Percentiles rank a stretch among this genome's conserved stretches.
Evolutionary conservation across 2,329 filamentous ascomycete genomes (phyloP).

Genomic region (Kalmusia sp.): DNA sequence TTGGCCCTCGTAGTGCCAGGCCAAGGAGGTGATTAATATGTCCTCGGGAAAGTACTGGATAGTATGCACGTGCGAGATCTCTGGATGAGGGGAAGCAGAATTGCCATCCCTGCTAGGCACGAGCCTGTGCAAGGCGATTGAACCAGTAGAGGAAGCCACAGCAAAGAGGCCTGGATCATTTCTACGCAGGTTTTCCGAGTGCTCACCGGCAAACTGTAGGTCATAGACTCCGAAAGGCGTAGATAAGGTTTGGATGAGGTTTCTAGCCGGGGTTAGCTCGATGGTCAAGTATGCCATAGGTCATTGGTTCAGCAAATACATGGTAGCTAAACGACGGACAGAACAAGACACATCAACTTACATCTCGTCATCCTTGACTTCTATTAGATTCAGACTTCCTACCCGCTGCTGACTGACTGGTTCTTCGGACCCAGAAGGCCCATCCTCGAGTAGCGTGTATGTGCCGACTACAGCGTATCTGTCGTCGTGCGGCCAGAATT

Average conservation of each 20-base stretch:
- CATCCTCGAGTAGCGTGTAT: slow-evolving; percentile 63
- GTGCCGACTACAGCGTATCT: slow-evolving; percentile 81
- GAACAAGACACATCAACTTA: slow-evolving; percentile 51
- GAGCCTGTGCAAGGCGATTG: slow-evolving; percentile 69
- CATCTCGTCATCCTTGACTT: slow-evolving; percentile 61
- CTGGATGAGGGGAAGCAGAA: slow-evolving; percentile 16
- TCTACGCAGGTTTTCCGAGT: not conserved
- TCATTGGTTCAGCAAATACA: not conserved
- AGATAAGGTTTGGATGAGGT: slow-evolving; percentile 63
- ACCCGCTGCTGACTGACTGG: slow-evolving; percentile 67
- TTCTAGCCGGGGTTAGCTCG: slow-evolving; percentile 15
- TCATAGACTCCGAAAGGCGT: slow-evolving; percentile 82
- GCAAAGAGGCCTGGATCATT: slow-evolving; percentile 61
- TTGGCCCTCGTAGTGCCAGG: slow-evolving; percentile 69
- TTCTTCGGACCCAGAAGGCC: slow-evolving; percentile 24
- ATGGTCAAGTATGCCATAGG: not conserved
- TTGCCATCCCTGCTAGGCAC: not conserved
- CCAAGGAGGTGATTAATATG: slow-evolving; percentile 73
- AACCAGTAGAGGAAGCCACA: slow-evolving; percentile 79
- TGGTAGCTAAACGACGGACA: not conserved
- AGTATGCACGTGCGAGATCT: slow-evolving; percentile 49
- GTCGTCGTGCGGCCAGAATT: slow-evolving; percentile 70
- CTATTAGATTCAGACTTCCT: slow-evolving; percentile 75
- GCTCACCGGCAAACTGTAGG: slow-evolving; percentile 74
- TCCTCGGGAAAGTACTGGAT: slow-evolving; percentile 61